Evolutionary conservation across 2,329 filamentous ascomycete genomes (phyloP).

Genomic region (Penicillium sp.): DNA sequence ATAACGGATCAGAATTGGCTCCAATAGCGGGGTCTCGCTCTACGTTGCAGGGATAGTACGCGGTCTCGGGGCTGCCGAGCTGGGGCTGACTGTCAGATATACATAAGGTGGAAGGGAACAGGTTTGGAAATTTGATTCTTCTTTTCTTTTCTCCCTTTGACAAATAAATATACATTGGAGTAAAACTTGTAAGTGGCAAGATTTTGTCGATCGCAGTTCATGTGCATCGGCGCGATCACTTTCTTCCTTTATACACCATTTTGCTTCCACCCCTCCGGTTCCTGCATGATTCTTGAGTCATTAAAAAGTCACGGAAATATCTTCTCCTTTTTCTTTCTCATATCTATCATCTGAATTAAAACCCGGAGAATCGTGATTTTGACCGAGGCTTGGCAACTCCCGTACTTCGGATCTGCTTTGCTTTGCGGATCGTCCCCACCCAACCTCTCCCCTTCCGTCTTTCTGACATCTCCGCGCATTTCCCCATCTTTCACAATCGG

Average conservation of each 20-base stretch:
- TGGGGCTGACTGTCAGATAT: slow-evolving; percentile 18
- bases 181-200: slow-evolving; percentile 11
- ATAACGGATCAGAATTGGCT: background rate
- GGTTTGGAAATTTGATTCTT: background rate
- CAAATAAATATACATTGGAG: background rate
- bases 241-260: background rate
- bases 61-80: slow-evolving; percentile 11
- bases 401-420: slow-evolving; percentile 21
- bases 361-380: background rate
- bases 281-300: background rate
- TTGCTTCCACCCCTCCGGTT: background rate
- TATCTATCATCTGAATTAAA: background rate
- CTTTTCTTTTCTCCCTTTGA: background rate
- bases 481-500: slow-evolving; percentile 5
- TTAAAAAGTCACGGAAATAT: background rate
- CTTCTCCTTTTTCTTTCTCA: background rate
- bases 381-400: slow-evolving; percentile 19
- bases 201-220: slow-evolving; percentile 10
- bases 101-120: background rate
- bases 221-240: background rate
- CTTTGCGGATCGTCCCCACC: slow-evolving; percentile 23
- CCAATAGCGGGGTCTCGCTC: background rate
- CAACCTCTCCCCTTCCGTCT: slow-evolving; percentile 13
- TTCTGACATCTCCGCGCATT: slow-evolving; percentile 2
- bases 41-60: background rate